Base-by-base conservation (phyloP, 2,329 filamentous ascomycete species). In the Grosmannia clavigera region DNA sequence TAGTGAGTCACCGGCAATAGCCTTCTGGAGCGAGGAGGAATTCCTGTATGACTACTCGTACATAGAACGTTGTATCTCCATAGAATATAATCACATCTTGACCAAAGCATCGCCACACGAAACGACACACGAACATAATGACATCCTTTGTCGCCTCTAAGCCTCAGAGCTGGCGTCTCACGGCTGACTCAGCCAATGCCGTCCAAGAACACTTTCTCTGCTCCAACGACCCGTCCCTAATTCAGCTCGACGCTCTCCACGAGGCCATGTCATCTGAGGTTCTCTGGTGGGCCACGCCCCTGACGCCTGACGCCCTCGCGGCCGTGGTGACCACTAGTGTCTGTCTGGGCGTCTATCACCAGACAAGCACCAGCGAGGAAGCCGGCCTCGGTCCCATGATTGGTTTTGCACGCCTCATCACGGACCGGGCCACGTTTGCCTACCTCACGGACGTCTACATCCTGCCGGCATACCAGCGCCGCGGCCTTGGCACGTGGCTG, bases 371-470 rank as follows among this genome's bases (percentile, higher is more conserved):
- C 31, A n/a, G 52, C 57, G 57, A 46, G 3, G 11, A 22, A 25
- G 25, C 4, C 9, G 5, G 19, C 14, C 40, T 16, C 5, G 63
- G 55, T 33, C 52, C 55, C 31, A 68, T 71, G 65, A 74, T 87
- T 56, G 84, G 83, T 0, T 76, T 85, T 60, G 79, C 78, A 1
- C 77, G 87, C 40, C 70, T 87, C n/a, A 74, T 90, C 58, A 90
- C 86, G 10, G 87, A 90, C 70, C 79, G 81, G 66, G 78, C 83
- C 55, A 86, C 85, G 0, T 82, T 88, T 65, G 84, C 80, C 40
- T 90, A 87, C 66, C 71, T 87, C 59, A 86, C 85, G 31, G 86
- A 89, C 66, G 82, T 88, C 25, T 89, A 86, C 69, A 74, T 89
- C 27, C 69, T 82, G 3, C 74, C 79, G 0, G 75, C 78, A 48